Percentiles rank a stretch among this genome's conserved stretches.
Conservation (phyloP, 2,329 filamentous ascomycete species). For the Raffaelea arxii region DNA sequence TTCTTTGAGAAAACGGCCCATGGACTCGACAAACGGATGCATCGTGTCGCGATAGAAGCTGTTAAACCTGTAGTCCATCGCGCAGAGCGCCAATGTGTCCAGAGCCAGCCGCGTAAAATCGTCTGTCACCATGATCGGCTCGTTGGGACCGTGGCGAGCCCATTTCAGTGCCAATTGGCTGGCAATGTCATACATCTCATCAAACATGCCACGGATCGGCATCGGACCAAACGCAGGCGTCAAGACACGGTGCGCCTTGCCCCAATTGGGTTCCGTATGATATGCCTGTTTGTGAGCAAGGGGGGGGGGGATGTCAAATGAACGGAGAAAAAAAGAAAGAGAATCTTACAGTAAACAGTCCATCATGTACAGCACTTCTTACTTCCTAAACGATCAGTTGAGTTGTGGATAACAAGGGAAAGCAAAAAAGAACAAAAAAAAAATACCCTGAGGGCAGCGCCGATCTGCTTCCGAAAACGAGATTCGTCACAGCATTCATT, state of each 20-base stretch:
- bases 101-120: conserved; percentile 66
- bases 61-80: conserved; percentile 68
- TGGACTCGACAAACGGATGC: conserved; percentile 61
- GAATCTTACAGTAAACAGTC: conserved; percentile 51
- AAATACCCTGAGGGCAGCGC: conserved; percentile 31
- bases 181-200: conserved; percentile 59
- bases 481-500: conserved; percentile 57
- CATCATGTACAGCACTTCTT: conserved; percentile 51
- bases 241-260: conserved; percentile 53
- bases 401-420: neutral
- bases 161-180: conserved; percentile 58
- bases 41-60: conserved; percentile 58
- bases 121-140: conserved; percentile 49
- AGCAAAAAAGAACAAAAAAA: neutral
- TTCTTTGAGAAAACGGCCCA: conserved; percentile 53
- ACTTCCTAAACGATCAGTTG: conserved; percentile 30
- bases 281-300: conserved; percentile 25
- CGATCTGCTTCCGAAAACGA: conserved; percentile 51
- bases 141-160: conserved; percentile 49
- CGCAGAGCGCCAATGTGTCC: conserved; percentile 61
- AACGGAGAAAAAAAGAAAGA: no score
- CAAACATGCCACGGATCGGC: conserved; percentile 58
- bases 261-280: conserved; percentile 51
- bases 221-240: conserved; percentile 62
- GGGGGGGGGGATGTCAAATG: conserved; percentile 8